phyloP scores from a whole-genome alignment of 805 yeast genomes.

The Saccharomycopsis oosterbeekiorum region DNA sequence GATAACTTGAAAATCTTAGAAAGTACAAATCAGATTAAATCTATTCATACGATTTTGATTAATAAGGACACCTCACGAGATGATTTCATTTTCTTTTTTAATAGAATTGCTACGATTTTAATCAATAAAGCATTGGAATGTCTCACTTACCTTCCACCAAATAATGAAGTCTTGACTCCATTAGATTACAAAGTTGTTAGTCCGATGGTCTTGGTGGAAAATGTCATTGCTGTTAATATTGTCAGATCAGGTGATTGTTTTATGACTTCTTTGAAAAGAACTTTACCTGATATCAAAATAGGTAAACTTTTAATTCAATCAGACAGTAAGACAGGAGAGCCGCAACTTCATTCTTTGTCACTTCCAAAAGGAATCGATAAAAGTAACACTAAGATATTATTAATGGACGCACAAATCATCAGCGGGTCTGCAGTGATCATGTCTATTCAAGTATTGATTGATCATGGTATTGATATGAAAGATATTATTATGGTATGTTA shows the following conservation, averaged over 20 bases:
- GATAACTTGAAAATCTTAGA: conserved; percentile 25
- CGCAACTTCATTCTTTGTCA: conserved; percentile 75
- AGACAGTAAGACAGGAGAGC: conserved; percentile 86
- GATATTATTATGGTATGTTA: conserved; percentile 64
- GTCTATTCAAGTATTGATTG: conserved; percentile 83
- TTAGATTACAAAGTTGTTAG: conserved; percentile 4
- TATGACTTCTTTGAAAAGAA: conserved; percentile 63
- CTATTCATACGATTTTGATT: conserved; percentile 62
- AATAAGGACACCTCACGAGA: conserved; percentile 47
- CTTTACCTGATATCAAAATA: conserved; percentile 66
- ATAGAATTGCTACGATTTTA: conserved; percentile 65
- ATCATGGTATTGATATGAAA: conserved; percentile 56
- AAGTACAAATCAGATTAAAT: conserved; percentile 55
- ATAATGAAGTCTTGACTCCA: conserved; percentile 4
- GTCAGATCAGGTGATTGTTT: conserved; percentile 92
- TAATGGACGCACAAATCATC: conserved; percentile 80
- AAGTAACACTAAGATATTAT: conserved; percentile 37
- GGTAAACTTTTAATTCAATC: conserved; percentile 86
- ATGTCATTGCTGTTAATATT: conserved; percentile 63
- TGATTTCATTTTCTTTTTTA: conserved; percentile 80
- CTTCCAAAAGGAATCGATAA: conserved; percentile 38
- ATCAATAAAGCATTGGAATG: conserved; percentile 60
- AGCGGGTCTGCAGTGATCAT: conserved; percentile 92
- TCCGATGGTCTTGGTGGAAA: conserved; percentile 25
- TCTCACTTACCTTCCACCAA: conserved; percentile 10